Conservation (phyloP, 305 asterid species). For the Plantago coronopus region DNA sequence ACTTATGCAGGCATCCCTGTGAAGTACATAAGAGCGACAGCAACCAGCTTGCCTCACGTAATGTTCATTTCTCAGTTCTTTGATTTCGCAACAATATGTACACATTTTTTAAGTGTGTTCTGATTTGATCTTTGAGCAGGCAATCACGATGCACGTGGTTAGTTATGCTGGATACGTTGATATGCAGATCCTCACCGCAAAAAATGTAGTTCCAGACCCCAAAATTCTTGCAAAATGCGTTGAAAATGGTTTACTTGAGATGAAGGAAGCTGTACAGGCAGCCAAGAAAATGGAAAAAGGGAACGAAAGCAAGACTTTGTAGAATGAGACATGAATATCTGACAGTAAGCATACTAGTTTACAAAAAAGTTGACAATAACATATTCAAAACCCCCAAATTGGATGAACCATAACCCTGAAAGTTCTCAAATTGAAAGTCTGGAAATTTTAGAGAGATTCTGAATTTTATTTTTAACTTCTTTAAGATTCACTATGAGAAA, state of each 20-base stretch:
- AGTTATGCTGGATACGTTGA: conserved; percentile 4
- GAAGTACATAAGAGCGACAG: conserved; percentile 28
- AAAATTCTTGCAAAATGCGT: conserved; percentile 5
- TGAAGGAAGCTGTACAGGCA: background rate
- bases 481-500: too few species aligned
- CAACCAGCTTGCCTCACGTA: conserved; percentile 75
- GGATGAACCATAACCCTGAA: too few species aligned
- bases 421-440: too few species aligned
- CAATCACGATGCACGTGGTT: conserved; percentile 1
- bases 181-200: conserved; percentile 5
- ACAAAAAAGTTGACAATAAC: too few species aligned
- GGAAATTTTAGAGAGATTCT: too few species aligned
- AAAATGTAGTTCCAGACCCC: background rate
- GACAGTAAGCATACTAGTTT: too few species aligned
- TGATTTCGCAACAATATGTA: background rate
- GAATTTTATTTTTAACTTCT: too few species aligned
- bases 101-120: background rate
- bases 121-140: background rate
- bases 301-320: background rate
- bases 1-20: conserved; percentile 35
- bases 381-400: too few species aligned
- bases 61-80: background rate
- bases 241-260: conserved; percentile 7
- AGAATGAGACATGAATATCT: too few species aligned
- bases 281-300: background rate